Evolutionary conservation across 352 stramenopile species (phyloP).

Genomic region (Aphanomyces astaci): DNA sequence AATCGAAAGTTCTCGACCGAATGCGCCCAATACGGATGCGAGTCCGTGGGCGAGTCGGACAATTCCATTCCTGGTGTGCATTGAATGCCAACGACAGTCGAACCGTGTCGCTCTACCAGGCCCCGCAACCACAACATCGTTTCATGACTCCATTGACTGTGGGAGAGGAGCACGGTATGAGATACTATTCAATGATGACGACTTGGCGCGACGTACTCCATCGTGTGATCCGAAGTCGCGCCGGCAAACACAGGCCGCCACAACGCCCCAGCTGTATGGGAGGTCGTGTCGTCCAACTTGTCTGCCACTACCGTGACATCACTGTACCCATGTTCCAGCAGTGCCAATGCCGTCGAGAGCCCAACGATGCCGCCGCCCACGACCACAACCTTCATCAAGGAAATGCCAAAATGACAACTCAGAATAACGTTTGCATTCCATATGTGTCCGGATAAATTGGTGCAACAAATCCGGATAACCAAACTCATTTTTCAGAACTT

Average conservation of each 20-base stretch:
- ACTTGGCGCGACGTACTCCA: conserved; percentile 28
- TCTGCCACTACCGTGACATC: conserved; percentile 40
- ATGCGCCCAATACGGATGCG: conserved; percentile 59
- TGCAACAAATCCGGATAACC: not conserved
- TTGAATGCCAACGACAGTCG: conserved; percentile 41
- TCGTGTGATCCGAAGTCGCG: conserved; percentile 29
- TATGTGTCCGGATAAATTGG: no score
- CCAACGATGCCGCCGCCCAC: conserved; percentile 58
- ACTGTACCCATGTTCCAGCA: conserved; percentile 43
- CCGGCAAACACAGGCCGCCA: conserved; percentile 56
- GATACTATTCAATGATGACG: not conserved
- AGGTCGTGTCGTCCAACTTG: conserved; percentile 46
- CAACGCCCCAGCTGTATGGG: conserved; percentile 56
- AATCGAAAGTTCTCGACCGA: conserved; percentile 52
- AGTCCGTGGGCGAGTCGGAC: conserved; percentile 5
- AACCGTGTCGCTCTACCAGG: conserved; percentile 32
- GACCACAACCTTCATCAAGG: conserved; percentile 35
- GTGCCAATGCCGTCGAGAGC: conserved; percentile 52
- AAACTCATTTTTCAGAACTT: not conserved
- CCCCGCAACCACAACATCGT: conserved; percentile 51
- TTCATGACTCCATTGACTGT: conserved; percentile 55
- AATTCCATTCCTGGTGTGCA: conserved; percentile 40
- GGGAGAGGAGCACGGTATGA: not conserved
- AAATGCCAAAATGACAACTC: no score
- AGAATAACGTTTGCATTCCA: no score